Conservation (phyloP, 192 early-diverging fungal genomes). For the Umbelopsis isabellina region DNA sequence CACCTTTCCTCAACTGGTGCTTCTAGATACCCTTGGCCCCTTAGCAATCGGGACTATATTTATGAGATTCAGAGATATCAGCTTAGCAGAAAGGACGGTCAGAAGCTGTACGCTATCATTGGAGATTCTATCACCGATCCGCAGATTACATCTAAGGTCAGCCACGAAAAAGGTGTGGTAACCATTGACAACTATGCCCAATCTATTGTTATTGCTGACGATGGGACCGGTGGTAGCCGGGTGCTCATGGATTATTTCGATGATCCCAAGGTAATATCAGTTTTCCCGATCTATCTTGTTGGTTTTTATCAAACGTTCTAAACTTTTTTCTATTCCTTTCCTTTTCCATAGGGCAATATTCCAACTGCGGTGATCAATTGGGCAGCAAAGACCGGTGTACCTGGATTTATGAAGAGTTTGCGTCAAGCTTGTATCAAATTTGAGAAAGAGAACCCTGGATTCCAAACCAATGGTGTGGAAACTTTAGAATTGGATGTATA, state of each 20-base stretch:
- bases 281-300: not conserved
- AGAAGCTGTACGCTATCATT: slow-evolving; percentile 30
- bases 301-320: not conserved
- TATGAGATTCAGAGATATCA: slow-evolving; percentile 40
- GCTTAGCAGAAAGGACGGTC: not conserved
- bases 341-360: slow-evolving; percentile 31
- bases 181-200: slow-evolving; percentile 55
- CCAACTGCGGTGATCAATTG: slow-evolving; percentile 45
- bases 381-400: slow-evolving; percentile 46
- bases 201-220: slow-evolving; percentile 47
- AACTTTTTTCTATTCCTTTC: too few relatives aligned
- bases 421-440: slow-evolving; percentile 25
- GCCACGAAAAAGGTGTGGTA: slow-evolving; percentile 44
- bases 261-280: slow-evolving; percentile 50
- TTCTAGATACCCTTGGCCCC: slow-evolving; percentile 49
- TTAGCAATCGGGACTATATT: slow-evolving; percentile 53
- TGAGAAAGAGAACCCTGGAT: slow-evolving; percentile 21
- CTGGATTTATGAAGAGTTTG: slow-evolving; percentile 35
- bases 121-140: slow-evolving; percentile 34
- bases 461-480: not conserved
- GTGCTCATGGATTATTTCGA: slow-evolving; percentile 58
- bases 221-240: slow-evolving; percentile 47
- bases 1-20: not conserved
- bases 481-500: slow-evolving; percentile 1
- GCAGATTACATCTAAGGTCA: slow-evolving; percentile 34